Conservation (phyloP, 495 filamentous ascomycete species). For the Penicillium macrosclerotiorum region DNA sequence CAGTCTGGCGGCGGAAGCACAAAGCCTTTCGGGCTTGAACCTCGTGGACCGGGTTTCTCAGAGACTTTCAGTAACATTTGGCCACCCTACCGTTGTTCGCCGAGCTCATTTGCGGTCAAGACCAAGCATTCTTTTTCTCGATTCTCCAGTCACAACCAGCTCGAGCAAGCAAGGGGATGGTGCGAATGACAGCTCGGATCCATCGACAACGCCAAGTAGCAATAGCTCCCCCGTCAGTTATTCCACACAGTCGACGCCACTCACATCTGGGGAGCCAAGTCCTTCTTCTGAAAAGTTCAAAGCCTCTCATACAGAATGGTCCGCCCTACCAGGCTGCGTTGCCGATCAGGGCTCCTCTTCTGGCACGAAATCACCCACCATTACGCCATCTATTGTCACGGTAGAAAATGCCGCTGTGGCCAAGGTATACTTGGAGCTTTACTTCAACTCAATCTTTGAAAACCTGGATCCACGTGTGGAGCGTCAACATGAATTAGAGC, state of each 20-base stretch:
- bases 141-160: constrained; percentile 14
- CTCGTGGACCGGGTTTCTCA: constrained; percentile 46
- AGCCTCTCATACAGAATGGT: constrained; percentile 2
- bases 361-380: constrained; percentile 13
- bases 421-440: constrained; percentile 83
- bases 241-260: constrained; percentile 38
- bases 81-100: constrained; percentile 54
- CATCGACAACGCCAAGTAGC: constrained; percentile 37
- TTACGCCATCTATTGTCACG: constrained; percentile 63
- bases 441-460: constrained; percentile 66
- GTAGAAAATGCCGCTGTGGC: constrained; percentile 75
- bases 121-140: constrained; percentile 36
- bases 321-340: constrained; percentile 3
- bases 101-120: constrained; percentile 44
- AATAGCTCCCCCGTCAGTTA: constrained; percentile 28
- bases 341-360: constrained; percentile 12
- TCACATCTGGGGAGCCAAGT: constrained; percentile 34
- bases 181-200: constrained; percentile 38
- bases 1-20: neutral
- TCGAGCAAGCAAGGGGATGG: constrained; percentile 26
- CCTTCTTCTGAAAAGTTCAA: constrained; percentile 17
- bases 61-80: constrained; percentile 50
- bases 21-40: constrained; percentile 20
- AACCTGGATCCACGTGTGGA: constrained; percentile 57
- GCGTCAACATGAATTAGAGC: constrained; percentile 67